Evolutionary conservation across 495 filamentous ascomycete species (phyloP).

Genomic region (Peziza echinospora): DNA sequence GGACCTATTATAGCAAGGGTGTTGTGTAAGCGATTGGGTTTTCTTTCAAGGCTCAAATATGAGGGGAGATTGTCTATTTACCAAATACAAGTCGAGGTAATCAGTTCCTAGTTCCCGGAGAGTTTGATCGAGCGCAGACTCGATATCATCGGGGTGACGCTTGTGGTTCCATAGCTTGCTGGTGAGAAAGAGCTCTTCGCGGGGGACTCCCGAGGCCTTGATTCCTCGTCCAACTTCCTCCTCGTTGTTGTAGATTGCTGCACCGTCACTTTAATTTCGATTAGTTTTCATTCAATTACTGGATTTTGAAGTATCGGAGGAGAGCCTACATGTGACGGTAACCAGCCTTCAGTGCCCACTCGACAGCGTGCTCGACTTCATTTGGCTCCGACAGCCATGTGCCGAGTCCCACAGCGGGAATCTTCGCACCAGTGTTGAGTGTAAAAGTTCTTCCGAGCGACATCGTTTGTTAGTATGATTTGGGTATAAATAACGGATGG

Average conservation of each 20-base stretch:
- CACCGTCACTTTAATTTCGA: slow-evolving; percentile 10
- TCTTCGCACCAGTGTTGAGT: slow-evolving; percentile 36
- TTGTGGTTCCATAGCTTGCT: slow-evolving; percentile 74
- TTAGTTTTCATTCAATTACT: neutral
- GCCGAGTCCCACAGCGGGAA: slow-evolving; percentile 28
- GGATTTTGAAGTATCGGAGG: neutral
- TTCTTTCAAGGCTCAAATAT: neutral
- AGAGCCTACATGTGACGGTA: slow-evolving; percentile 29
- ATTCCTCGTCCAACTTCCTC: slow-evolving; percentile 64
- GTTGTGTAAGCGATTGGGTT: neutral
- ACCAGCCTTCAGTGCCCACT: slow-evolving; percentile 31
- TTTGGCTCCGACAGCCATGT: slow-evolving; percentile 35
- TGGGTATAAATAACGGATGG: no score
- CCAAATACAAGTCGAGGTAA: slow-evolving; percentile 64
- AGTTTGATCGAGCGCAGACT: slow-evolving; percentile 45
- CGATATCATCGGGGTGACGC: slow-evolving; percentile 46
- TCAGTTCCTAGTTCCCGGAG: slow-evolving; percentile 49
- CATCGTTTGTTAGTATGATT: no score
- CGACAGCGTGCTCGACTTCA: slow-evolving; percentile 32
- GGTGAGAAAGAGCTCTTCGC: slow-evolving; percentile 65
- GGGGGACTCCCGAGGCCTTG: slow-evolving; percentile 54
- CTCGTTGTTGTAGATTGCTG: slow-evolving; percentile 58
- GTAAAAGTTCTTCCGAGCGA: slow-evolving; percentile 25
- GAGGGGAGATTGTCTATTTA: slow-evolving; percentile 12
- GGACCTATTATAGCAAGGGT: slow-evolving; percentile 25